Evolutionary conservation across 73 alveolate genomes (phyloP), one percentile per base, ranked within the genome.

Genomic region (Paramecium sexaurelia): DNA sequence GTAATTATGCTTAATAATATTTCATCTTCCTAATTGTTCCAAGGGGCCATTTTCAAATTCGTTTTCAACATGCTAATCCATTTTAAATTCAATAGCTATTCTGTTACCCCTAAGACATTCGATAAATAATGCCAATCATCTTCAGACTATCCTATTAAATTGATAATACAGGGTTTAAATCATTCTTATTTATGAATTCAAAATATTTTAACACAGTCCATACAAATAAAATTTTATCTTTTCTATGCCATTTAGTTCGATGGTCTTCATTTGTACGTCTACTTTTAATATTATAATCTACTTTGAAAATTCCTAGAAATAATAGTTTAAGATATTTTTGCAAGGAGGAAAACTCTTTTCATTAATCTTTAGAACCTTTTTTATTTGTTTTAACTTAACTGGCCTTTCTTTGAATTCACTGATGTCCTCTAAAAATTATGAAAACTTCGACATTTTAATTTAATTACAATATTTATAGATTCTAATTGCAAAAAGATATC

Each of bases 11-110:
- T 78, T 78, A 24, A 10, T 47, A 78, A 39, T 24, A 45, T 33
- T 22, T 78, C 90, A 78, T 78, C 90, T 43, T 78, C 90, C 29
- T 78, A 45, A 17, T 24, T 10, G 36, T 78, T 39, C 90, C 90
- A 78, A 41, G 90, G 90, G n/a, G 90, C 90, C 90, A 78, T 78
- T 40, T 78, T 78, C 1, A 78, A 27, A 78, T 78, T 78, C 2
- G 90, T 78, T 43, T 78, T 78, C 15, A 78, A 45, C 90, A 78
- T 78, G 75, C 90, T 78, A 24, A 78, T 78, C 90, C 90, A 78
- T 22, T 78, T 78, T 40, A 78, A 43, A 78, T 78, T 78, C 40
- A 78, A 33, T 20, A 78, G 51, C 15, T 78, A 11, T 40, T 78
- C 90, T 37, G 75, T 40, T 41, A 78, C 73, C 24, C 90, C 90